phyloP scores from a whole-genome alignment of 1,139 yeast species.

The Candida sojae region DNA sequence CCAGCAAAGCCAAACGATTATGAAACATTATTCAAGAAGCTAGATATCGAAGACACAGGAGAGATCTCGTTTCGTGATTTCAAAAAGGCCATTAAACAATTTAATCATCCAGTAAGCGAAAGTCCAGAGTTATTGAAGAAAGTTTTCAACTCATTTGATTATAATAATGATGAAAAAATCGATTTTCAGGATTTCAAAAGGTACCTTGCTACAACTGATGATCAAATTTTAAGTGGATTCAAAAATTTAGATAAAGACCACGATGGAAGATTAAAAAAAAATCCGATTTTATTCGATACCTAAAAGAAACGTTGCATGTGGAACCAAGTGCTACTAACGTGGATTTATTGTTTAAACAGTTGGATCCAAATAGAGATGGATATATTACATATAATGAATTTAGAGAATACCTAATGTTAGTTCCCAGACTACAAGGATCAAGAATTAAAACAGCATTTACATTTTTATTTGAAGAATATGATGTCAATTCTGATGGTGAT shows the following conservation, averaged over 20 bases:
- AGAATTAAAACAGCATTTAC: conserved; percentile 79
- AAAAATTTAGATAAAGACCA: conserved; percentile 68
- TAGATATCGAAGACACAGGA: conserved; percentile 58
- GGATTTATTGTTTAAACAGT: conserved; percentile 57
- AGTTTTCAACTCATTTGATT: conserved; percentile 59
- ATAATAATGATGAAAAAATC: conserved; percentile 55
- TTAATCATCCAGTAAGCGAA: conserved; percentile 68
- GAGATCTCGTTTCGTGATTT: conserved; percentile 58
- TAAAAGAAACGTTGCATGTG: conserved; percentile 53
- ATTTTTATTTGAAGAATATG: conserved; percentile 77
- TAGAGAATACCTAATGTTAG: conserved; percentile 75
- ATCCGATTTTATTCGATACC: conserved; percentile 66
- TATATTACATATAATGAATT: conserved; percentile 83
- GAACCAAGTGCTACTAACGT: conserved; percentile 56
- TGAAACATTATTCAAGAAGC: conserved; percentile 39
- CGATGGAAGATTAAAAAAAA: conserved; percentile 73
- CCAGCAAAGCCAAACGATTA: conserved; percentile 25
- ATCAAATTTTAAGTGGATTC: conserved; percentile 72
- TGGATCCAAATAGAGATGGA: conserved; percentile 66
- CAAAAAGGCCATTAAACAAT: conserved; percentile 50
- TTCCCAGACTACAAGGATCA: conserved; percentile 74
- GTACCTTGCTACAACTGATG: conserved; percentile 64
- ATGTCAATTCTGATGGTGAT: conserved; percentile 88
- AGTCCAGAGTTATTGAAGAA: conserved; percentile 60
- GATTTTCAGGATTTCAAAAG: conserved; percentile 63